Evolutionary conservation across 2,329 filamentous ascomycete genomes (phyloP), one percentile per base, ranked within the genome.

Genomic region (Colletotrichum viniferum): DNA sequence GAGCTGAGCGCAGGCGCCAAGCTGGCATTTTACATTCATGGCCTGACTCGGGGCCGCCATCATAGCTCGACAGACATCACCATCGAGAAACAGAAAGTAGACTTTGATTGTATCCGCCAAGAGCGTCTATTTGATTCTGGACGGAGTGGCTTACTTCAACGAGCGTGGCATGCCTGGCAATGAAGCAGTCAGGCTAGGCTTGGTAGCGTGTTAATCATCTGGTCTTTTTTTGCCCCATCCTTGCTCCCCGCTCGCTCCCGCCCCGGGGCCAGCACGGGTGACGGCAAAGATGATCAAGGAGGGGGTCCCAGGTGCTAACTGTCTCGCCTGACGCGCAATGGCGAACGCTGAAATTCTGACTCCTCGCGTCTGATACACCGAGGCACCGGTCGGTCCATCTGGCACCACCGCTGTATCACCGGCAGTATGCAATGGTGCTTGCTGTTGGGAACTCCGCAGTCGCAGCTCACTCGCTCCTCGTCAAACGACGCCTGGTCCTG

Each of bases 361-460:
- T 62, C 24, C 43, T 52, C 58, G 30, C 66, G 63, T 73, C 70
- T 73, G 73, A 48, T 48, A 71, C 69, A 60, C 73, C 69, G 69
- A 56, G 60, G 69, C 58, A 69, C 58, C 30, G 58, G 63, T 71
- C 70, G 73, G 69, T 52, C 70, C 30, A 52, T 76, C 73, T 76
- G 63, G 58, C 69, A 68, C 69, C 48, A 64, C 69, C 43, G n/a
- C 26, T 73, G 70, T 64, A 36, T 65, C 73, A 76, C 69, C 43
- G 63, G 48, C 26, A 60, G 63, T 72, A 62, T 67, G 18, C 58
- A 69, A 61, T 56, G 32, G 48, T 56, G 21, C 26, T 28, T 43
- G 16, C 18, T 30, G 21, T 65, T 21, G 38, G 16, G 24, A 65
- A 48, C 34, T 64, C 36, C 14, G 16, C 24, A 36, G 30, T n/a